phyloP scores from a whole-genome alignment of 768 basidiomycete genomes.

The Tricholoma matsutake region DNA sequence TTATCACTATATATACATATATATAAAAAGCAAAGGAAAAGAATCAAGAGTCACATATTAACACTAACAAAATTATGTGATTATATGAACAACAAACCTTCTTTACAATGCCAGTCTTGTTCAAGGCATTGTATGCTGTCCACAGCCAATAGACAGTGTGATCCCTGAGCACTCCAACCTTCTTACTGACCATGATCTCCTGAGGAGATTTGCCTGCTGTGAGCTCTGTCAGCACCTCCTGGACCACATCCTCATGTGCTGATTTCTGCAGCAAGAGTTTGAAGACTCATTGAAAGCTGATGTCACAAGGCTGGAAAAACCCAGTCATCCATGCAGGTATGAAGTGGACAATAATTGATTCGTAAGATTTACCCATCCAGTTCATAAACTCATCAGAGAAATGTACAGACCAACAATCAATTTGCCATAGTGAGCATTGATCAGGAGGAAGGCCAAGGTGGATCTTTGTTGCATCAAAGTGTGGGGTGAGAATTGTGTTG shows the following conservation, averaged over 20 bases:
- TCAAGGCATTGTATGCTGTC: neutral
- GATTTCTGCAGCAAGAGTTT: neutral
- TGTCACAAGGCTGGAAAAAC: neutral
- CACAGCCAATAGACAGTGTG: neutral
- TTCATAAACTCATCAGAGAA: slow-evolving; percentile 10
- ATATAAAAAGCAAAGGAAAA: no score
- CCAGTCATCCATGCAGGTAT: neutral
- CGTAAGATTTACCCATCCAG: slow-evolving; percentile 7
- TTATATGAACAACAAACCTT: neutral
- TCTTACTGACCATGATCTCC: neutral
- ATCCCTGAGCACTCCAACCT: neutral
- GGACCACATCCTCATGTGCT: neutral
- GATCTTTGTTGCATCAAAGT: slow-evolving; percentile 10
- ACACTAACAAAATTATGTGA: neutral
- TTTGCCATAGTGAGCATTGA: slow-evolving; percentile 20
- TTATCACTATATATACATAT: no score
- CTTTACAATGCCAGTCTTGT: neutral
- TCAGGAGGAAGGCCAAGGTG: slow-evolving; percentile 9
- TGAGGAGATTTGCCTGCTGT: neutral
- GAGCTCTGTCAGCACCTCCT: neutral
- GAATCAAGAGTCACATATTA: neutral
- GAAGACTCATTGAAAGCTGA: neutral
- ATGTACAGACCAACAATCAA: slow-evolving; percentile 30
- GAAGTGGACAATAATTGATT: neutral
- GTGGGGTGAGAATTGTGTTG: no score